Evolutionary conservation across 1,284 basidiomycete genomes (phyloP).

Genomic region (Apiotrichum siamense): DNA sequence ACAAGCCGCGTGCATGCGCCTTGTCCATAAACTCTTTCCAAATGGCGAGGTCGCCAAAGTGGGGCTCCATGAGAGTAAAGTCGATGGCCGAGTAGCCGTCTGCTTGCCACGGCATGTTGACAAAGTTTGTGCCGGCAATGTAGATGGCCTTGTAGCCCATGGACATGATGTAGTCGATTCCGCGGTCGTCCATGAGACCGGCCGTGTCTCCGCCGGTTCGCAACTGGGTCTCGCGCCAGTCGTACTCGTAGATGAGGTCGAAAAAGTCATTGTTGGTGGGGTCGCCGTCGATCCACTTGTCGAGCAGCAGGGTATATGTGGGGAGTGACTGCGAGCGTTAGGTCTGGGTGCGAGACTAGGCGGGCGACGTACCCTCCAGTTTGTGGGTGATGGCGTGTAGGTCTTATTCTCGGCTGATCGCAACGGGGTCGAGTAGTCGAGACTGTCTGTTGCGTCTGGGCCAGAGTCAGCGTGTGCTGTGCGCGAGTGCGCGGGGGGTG

Average conservation of each 20-base stretch:
- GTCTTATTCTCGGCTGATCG: slow-evolving; percentile 25
- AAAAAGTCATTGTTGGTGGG: slow-evolving; percentile 86
- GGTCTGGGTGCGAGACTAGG: slow-evolving; percentile 22
- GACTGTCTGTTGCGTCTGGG: slow-evolving; percentile 57
- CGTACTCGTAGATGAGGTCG: slow-evolving; percentile 68
- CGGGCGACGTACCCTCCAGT: slow-evolving; percentile 60
- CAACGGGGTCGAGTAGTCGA: slow-evolving; percentile 59
- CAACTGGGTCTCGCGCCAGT: slow-evolving; percentile 78
- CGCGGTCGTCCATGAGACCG: slow-evolving; percentile 58
- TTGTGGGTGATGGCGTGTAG: slow-evolving; percentile 71
- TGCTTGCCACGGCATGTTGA: slow-evolving; percentile 93
- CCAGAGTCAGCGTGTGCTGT: neutral
- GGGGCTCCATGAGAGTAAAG: slow-evolving; percentile 79
- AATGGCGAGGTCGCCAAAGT: slow-evolving; percentile 74
- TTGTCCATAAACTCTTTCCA: slow-evolving; percentile 69
- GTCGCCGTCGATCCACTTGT: slow-evolving; percentile 89
- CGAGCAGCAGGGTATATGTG: slow-evolving; percentile 75
- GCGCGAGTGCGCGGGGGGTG: too few relatives aligned
- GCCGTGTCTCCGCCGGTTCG: slow-evolving; percentile 78
- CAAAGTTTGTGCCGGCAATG: slow-evolving; percentile 80
- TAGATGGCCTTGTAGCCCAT: slow-evolving; percentile 80
- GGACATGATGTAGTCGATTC: slow-evolving; percentile 75
- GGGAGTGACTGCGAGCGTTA: slow-evolving; percentile 51
- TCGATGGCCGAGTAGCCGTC: slow-evolving; percentile 91
- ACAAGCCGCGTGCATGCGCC: slow-evolving; percentile 75